phyloP scores from a whole-genome alignment of 1,284 basidiomycete species.

The Chiua sp. region DNA sequence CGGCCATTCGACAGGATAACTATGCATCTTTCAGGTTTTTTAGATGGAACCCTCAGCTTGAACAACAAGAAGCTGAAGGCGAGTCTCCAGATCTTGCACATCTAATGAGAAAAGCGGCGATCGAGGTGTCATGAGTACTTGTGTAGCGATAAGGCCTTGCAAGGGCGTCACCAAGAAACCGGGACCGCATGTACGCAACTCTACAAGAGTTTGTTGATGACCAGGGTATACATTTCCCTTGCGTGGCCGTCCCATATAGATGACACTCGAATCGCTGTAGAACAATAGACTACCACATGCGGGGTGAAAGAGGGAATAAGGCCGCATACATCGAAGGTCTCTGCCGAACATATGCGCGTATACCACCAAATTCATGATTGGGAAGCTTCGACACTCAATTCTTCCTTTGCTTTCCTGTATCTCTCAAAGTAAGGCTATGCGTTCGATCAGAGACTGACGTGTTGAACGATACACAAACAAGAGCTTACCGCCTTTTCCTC shows the following conservation, averaged over 20 bases:
- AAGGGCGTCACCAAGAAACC: too few species aligned
- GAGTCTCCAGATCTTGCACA: too few species aligned
- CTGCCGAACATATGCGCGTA: constrained; percentile 38
- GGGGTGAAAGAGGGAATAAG: constrained; percentile 2
- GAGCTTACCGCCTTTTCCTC: constrained; percentile 33
- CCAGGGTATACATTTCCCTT: constrained; percentile 12
- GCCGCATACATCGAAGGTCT: constrained; percentile 2
- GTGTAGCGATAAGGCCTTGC: too few species aligned
- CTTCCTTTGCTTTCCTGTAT: constrained; percentile 21
- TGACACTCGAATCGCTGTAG: constrained; percentile 7
- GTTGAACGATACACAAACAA: neutral
- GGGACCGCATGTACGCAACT: too few species aligned
- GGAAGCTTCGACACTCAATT: constrained; percentile 4
- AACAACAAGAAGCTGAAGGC: too few species aligned
- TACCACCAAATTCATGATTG: constrained; percentile 37
- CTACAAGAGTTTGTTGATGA: too few species aligned
- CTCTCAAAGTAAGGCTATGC: constrained; percentile 29
- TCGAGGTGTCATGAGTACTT: too few species aligned
- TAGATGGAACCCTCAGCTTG: too few species aligned
- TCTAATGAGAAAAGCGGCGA: too few species aligned
- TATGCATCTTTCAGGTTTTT: too few species aligned
- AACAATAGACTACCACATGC: constrained; percentile 1
- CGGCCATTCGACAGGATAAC: too few species aligned
- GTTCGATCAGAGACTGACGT: constrained; percentile 3
- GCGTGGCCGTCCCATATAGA: neutral